Conservation (phyloP, 2,329 filamentous ascomycete genomes). For the Aspergillus puulaauensis region DNA sequence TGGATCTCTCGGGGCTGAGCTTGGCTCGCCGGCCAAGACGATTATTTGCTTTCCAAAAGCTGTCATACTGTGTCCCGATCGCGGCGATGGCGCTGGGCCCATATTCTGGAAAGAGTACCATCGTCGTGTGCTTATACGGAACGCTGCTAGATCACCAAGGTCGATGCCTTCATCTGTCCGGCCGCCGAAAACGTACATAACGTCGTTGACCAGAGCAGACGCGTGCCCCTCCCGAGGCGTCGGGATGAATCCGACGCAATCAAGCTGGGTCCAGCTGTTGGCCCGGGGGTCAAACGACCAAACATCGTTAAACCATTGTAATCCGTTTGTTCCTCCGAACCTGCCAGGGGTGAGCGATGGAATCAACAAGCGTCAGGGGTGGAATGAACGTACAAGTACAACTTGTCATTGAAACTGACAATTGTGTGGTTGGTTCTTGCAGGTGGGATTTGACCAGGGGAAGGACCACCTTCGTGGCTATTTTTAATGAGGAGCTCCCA, state of each 20-base stretch:
- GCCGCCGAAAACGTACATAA: constrained; percentile 99
- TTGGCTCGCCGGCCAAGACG: constrained; percentile 90
- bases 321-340: constrained; percentile 96
- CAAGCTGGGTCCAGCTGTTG: constrained; percentile 83
- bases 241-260: constrained; percentile 97
- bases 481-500: constrained; percentile 92
- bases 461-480: constrained; percentile 57
- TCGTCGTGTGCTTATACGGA: constrained; percentile 74
- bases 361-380: not conserved
- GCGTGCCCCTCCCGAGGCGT: constrained; percentile 92
- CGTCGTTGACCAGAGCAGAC: constrained; percentile 88
- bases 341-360: constrained; percentile 44
- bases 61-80: constrained; percentile 98
- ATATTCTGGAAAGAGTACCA: constrained; percentile 99
- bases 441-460: constrained; percentile 70
- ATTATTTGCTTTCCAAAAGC: constrained; percentile 89
- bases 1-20: constrained; percentile 75
- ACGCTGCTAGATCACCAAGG: constrained; percentile 87
- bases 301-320: constrained; percentile 98
- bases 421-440: constrained; percentile 93
- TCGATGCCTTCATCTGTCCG: constrained; percentile 91
- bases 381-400: constrained; percentile 72
- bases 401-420: constrained; percentile 86
- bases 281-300: constrained; percentile 88
- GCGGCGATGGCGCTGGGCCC: constrained; percentile 89